Conservation (phyloP, 805 yeast species). For the Scheffersomyces coipomensis region DNA sequence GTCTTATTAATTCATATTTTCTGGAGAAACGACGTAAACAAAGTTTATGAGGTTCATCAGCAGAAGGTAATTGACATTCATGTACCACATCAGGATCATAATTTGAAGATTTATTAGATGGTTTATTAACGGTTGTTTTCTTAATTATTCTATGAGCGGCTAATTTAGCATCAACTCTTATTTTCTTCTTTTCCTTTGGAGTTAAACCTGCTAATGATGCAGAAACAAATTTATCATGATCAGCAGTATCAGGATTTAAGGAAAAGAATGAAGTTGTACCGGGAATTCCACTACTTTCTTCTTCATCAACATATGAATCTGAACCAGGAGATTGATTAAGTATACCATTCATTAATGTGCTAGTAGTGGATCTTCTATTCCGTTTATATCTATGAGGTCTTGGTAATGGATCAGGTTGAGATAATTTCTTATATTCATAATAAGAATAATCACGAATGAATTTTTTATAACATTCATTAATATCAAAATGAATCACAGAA, state of each 20-base stretch:
- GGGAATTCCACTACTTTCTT: slow-evolving; percentile 8
- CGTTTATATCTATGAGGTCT: slow-evolving; percentile 3
- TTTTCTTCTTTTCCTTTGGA: slow-evolving; percentile 16
- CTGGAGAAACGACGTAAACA: slow-evolving; percentile 44
- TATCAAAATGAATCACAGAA: slow-evolving; percentile 35
- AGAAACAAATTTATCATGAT: slow-evolving; percentile 21
- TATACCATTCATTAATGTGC: slow-evolving; percentile 1
- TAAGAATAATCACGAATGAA: slow-evolving; percentile 33
- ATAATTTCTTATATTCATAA: slow-evolving; percentile 19
- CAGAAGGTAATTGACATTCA: slow-evolving; percentile 45
- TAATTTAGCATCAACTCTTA: slow-evolving; percentile 20
- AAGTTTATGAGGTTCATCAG: slow-evolving; percentile 39
- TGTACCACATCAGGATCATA: slow-evolving; percentile 48
- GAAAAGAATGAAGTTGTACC: slow-evolving; percentile 9
- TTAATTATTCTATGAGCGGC: slow-evolving; percentile 30
- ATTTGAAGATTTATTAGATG: slow-evolving; percentile 35
- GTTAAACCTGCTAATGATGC: slow-evolving; percentile 13
- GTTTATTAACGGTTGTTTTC: slow-evolving; percentile 18
- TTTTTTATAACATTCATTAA: slow-evolving; percentile 36
- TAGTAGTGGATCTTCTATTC: neutral
- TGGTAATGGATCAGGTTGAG: slow-evolving; percentile 14
- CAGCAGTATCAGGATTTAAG: slow-evolving; percentile 15
- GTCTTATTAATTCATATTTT: slow-evolving; percentile 91
- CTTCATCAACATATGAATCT: slow-evolving; percentile 2
- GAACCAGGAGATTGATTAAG: slow-evolving; percentile 2